Base-by-base conservation (phyloP, 352 stramenopile species). In the Phytophthora hybrid region DNA sequence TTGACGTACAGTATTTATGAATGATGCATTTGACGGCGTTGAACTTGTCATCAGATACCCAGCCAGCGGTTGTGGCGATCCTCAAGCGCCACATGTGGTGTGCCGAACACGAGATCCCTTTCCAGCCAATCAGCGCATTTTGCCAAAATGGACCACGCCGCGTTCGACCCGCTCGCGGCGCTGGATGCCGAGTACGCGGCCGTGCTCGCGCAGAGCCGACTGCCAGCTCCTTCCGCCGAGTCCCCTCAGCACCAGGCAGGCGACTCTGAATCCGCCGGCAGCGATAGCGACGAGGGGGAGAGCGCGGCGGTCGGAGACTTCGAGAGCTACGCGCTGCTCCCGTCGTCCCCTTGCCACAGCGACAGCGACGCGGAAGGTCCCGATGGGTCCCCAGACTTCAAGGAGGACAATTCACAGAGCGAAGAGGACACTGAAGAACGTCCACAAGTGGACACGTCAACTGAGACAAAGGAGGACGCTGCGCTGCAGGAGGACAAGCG, bases 171-270 rank as follows among this genome's bases (percentile, higher is more conserved):
- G 60, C 78, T 93, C 2, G 81, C 72, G 49, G 55, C 66, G 63
- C 75, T 93, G 1, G 86, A 93, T 19, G 83, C 80, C 55, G 86
- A 93, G 64, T 93, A 93, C 64, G 83, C 79, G 18, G 78, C 79
- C 8, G 81, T 92, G 8, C 14, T 93, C 47, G 82, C 82, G 23
- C 84, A 91, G 65, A 75, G 67, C 52, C 67, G 11, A 10, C 21
- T 26, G 9, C 21, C 19, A 57, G 37, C 52, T 16, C 7, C 31
- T 21, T 23, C 51, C 16, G 21, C 23, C 46, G 5, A 49, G 14
- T 0, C 13, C 5, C 16, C 41, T 49, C 14, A 18, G 1, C 5
- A 6, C 16, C 41, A 49, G 41, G 13, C 13, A 49, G 14, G 41
- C n/a, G 59, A 74, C 5, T 63, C 46, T 39, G 57, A 74, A 69